These are phyloP conservation scores for Wickerhamomyces bisporus DNA, from an alignment of 805 yeast genomes.

Conservation along the genomic window DNA sequence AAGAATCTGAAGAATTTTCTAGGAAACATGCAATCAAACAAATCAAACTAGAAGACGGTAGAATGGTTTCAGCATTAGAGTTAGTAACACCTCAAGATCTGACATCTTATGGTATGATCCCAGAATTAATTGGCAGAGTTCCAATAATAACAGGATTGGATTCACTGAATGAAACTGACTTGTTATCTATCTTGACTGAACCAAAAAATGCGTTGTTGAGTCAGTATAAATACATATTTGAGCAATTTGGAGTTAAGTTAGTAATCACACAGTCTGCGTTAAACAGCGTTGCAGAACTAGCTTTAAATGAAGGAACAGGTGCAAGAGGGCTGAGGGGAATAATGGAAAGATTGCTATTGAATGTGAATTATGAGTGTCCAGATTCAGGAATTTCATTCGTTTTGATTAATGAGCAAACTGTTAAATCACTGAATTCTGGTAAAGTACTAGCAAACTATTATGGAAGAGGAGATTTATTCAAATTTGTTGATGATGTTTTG, in stretches of 20 bases:
- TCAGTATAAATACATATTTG: slow-evolving; percentile 50
- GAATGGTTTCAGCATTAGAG: slow-evolving; percentile 37
- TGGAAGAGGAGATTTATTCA: slow-evolving; percentile 37
- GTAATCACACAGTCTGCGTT: slow-evolving; percentile 46
- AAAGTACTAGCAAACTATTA: slow-evolving; percentile 39
- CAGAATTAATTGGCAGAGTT: slow-evolving; percentile 55
- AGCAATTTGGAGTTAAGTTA: slow-evolving; percentile 46
- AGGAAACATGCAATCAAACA: slow-evolving; percentile 27
- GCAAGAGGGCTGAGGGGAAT: slow-evolving; percentile 56
- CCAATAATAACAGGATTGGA: slow-evolving; percentile 48
- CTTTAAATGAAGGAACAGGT: slow-evolving; percentile 51
- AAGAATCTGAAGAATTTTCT: slow-evolving; percentile 4
- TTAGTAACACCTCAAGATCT: slow-evolving; percentile 46
- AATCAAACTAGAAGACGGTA: slow-evolving; percentile 32
- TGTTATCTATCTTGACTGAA: slow-evolving; percentile 45
- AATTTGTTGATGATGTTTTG: slow-evolving; percentile 35
- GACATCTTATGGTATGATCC: slow-evolving; percentile 49
- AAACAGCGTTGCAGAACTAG: slow-evolving; percentile 40
- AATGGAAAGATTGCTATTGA: slow-evolving; percentile 44
- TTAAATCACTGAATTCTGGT: slow-evolving; percentile 31
- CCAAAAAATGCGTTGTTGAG: slow-evolving; percentile 50
- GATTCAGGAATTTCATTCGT: slow-evolving; percentile 50
- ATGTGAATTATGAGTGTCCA: slow-evolving; percentile 55
- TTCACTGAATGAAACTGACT: slow-evolving; percentile 39
- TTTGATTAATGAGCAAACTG: slow-evolving; percentile 40